Percentiles rank a stretch among this genome's conserved stretches.
Conservation (phyloP, 768 basidiomycete genomes). For the Leccinum incarnatum region DNA sequence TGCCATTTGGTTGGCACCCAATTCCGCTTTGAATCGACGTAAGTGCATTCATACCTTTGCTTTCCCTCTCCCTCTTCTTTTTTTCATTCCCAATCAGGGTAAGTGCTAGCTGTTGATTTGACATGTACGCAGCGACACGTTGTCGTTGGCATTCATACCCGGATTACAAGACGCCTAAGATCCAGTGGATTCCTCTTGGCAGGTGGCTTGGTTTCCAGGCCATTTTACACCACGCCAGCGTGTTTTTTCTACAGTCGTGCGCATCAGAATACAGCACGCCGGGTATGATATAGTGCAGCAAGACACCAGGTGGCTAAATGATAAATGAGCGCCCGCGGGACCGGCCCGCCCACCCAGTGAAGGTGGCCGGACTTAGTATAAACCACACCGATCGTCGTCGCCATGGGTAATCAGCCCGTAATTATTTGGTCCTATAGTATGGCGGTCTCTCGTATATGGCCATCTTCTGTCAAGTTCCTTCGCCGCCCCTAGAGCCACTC, state of each 20-base stretch:
- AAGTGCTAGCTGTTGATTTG: constrained; percentile 12
- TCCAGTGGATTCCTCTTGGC: neutral
- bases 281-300: constrained; percentile 5
- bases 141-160: constrained; percentile 2
- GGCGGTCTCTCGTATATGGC: constrained; percentile 17
- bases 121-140: constrained; percentile 26
- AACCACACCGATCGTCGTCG: constrained; percentile 1
- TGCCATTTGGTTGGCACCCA: constrained; percentile 1
- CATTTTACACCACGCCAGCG: constrained; percentile 7
- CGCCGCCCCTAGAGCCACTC: constrained; percentile 33
- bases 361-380: neutral
- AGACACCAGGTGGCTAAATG: constrained; percentile 11
- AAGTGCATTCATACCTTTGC: constrained; percentile 5
- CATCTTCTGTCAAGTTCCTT: constrained; percentile 21
- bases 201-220: neutral
- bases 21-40: constrained; percentile 13
- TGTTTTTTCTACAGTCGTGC: neutral
- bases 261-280: constrained; percentile 9
- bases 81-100: constrained; percentile 2
- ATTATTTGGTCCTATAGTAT: constrained; percentile 4
- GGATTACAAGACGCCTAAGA: constrained; percentile 1
- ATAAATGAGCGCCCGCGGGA: constrained; percentile 9
- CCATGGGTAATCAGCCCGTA: constrained; percentile 8
- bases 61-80: neutral
- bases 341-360: neutral